Conservation (phyloP, 352 stramenopile genomes). For the Globisporangium alternatum region DNA sequence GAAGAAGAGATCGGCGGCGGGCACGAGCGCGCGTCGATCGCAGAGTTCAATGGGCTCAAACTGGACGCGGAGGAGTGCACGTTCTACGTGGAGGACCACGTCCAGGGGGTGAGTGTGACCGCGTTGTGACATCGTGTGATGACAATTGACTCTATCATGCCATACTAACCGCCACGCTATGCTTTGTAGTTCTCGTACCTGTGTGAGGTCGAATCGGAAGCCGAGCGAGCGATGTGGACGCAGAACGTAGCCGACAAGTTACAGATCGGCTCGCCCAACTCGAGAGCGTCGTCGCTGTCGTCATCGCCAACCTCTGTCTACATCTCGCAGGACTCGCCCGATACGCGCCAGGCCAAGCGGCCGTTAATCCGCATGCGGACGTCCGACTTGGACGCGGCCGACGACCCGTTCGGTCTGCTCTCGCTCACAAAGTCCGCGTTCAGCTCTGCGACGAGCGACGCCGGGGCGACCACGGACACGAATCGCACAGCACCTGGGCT, state of each 20-base stretch:
- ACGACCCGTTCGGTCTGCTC: conserved; percentile 48
- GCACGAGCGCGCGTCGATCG: conserved; percentile 4
- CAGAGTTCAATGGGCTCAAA: conserved; percentile 21
- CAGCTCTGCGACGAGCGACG: conserved; percentile 18
- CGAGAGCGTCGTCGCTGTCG: background rate
- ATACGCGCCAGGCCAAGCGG: conserved; percentile 22
- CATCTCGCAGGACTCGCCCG: conserved; percentile 15
- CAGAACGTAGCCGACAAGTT: conserved; percentile 5
- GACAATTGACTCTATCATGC: background rate
- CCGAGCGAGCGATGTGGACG: conserved; percentile 10
- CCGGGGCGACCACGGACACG: background rate
- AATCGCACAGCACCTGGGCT: conserved; percentile 27
- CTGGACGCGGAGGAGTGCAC: conserved; percentile 33
- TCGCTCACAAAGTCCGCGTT: conserved; percentile 49
- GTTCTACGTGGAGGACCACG: conserved; percentile 49
- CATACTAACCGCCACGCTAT: background rate
- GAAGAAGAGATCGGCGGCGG: conserved; percentile 9
- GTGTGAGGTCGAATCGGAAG: conserved; percentile 21
- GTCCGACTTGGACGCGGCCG: conserved; percentile 41
- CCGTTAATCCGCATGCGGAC: conserved; percentile 36
- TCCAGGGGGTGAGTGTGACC: conserved; percentile 15
- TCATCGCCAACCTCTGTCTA: background rate
- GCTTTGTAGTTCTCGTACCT: conserved; percentile 16
- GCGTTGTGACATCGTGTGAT: background rate
- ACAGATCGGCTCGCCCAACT: background rate